phyloP scores from a whole-genome alignment of 2,329 filamentous ascomycete genomes.

The Biscogniauxia sp. region DNA sequence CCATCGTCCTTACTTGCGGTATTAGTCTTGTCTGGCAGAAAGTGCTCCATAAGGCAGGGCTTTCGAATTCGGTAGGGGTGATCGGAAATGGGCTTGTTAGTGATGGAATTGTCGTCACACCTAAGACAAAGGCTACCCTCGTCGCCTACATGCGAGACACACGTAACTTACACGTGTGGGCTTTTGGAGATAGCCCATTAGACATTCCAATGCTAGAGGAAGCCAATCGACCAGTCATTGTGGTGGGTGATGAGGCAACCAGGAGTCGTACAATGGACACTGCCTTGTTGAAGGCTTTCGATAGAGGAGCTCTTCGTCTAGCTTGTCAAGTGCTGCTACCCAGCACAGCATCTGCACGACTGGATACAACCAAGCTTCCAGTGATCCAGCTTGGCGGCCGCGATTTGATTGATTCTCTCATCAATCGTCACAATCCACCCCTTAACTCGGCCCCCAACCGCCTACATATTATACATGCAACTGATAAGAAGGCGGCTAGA shows the following conservation, averaged over 20 bases:
- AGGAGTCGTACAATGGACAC: conserved; percentile 54
- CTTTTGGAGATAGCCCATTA: conserved; percentile 59
- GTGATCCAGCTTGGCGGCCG: conserved; percentile 31
- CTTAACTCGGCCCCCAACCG: too few species aligned
- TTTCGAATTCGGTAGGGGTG: conserved; percentile 44
- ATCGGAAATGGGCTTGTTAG: conserved; percentile 50
- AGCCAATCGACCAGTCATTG: conserved; percentile 54
- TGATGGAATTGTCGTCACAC: conserved; percentile 50
- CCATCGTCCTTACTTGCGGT: conserved; percentile 55
- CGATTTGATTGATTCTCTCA: conserved; percentile 11
- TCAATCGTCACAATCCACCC: neutral
- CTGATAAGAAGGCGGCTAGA: conserved; percentile 42
- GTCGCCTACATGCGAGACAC: conserved; percentile 39
- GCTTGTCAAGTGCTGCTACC: conserved; percentile 49
- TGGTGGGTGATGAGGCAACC: conserved; percentile 46
- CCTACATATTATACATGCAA: conserved; percentile 40
- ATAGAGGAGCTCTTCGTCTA: conserved; percentile 32
- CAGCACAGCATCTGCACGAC: conserved; percentile 34
- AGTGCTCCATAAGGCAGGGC: conserved; percentile 42
- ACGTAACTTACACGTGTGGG: conserved; percentile 43
- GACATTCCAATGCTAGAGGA: conserved; percentile 56
- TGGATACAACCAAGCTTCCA: conserved; percentile 44
- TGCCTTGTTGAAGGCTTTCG: conserved; percentile 42
- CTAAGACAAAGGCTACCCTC: conserved; percentile 47
- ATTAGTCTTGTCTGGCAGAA: conserved; percentile 53